Evolutionary conservation across 305 asterid species (phyloP).

Genomic region (Solanum hybrid): DNA sequence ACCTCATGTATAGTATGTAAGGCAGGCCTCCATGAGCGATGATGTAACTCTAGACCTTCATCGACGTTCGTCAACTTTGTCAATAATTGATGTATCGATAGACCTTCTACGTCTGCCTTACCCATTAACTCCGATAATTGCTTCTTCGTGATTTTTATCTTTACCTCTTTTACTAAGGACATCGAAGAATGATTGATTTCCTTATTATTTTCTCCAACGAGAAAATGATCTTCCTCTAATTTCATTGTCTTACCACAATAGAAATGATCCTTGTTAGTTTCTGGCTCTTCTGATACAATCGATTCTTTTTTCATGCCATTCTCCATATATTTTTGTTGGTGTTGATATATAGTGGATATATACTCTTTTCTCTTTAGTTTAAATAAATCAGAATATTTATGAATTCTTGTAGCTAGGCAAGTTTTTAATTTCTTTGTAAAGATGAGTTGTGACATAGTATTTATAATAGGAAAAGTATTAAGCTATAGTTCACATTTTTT

Average conservation of each 20-base stretch:
- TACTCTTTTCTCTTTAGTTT: neutral
- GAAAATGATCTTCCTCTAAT: neutral
- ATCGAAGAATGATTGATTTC: neutral
- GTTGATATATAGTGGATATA: neutral
- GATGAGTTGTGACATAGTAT: neutral
- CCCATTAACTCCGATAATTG: neutral
- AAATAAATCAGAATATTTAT: neutral
- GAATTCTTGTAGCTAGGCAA: neutral
- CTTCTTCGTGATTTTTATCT: neutral
- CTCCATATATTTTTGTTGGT: neutral
- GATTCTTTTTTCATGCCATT: neutral
- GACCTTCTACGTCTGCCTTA: neutral
- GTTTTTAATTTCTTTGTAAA: neutral
- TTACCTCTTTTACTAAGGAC: neutral
- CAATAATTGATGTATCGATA: neutral
- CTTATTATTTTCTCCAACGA: neutral
- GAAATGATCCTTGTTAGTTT: neutral
- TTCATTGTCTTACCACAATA: neutral
- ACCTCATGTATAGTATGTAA: neutral
- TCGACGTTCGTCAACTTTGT: neutral
- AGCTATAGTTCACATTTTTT: too few species aligned
- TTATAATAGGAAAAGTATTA: neutral
- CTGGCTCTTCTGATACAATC: neutral
- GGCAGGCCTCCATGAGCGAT: slow-evolving; percentile 5
- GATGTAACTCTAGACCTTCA: neutral